These are phyloP conservation scores for Coemansia sp. DNA, from an alignment of 192 early-diverging fungal species.

Conservation along the genomic window DNA sequence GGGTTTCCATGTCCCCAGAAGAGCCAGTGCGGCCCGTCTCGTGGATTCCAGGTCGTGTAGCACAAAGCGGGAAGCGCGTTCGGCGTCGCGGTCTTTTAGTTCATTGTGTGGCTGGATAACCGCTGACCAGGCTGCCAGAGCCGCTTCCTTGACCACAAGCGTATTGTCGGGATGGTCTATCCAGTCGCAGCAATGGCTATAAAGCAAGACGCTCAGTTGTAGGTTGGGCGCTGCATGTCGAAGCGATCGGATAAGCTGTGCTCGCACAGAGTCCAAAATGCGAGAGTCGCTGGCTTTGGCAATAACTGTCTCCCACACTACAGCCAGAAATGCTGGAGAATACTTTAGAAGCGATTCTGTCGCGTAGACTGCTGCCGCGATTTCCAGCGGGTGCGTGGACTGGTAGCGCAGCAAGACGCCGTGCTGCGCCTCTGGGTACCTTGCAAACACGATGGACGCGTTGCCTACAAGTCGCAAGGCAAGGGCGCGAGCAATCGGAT, in stretches of 20 bases:
- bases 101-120: conserved; percentile 42
- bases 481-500: conserved; percentile 48
- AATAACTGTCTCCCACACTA: conserved; percentile 50
- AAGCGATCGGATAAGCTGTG: conserved; percentile 45
- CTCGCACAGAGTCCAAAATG: conserved; percentile 30
- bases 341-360: conserved; percentile 43
- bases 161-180: conserved; percentile 16
- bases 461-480: conserved; percentile 49
- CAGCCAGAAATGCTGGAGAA: conserved; percentile 40
- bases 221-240: conserved; percentile 38
- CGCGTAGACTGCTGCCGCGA: conserved; percentile 45
- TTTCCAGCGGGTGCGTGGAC: conserved; percentile 49
- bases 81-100: conserved; percentile 28
- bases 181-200: conserved; percentile 33
- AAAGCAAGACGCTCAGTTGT: conserved; percentile 39
- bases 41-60: conserved; percentile 11
- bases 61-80: conserved; percentile 11
- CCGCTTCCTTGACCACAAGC: conserved; percentile 14
- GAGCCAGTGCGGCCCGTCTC: conserved; percentile 14
- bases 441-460: conserved; percentile 43
- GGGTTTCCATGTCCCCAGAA: conserved; percentile 32
- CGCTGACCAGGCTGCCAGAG: conserved; percentile 27
- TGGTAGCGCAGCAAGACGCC: conserved; percentile 44
- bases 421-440: conserved; percentile 51
- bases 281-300: conserved; percentile 20